phyloP scores from a whole-genome alignment of 1,139 yeast genomes.

The Spencermartinsiella ligniputridi region DNA sequence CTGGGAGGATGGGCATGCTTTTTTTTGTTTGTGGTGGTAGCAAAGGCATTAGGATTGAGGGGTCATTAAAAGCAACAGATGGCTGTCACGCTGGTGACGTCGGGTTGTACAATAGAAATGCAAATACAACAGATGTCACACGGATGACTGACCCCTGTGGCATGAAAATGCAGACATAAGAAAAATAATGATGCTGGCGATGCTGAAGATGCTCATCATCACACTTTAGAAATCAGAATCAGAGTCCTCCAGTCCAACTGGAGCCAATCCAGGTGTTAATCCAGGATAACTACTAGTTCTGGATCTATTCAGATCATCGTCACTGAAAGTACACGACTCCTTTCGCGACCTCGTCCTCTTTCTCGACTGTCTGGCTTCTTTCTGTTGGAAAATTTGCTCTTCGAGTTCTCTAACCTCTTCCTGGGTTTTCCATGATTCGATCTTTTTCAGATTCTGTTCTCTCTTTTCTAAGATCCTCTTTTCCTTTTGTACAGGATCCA shows the following conservation, averaged over 20 bases:
- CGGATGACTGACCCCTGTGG: background rate
- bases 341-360: constrained; percentile 7
- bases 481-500: constrained; percentile 16
- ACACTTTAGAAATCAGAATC: constrained; percentile 19
- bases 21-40: constrained; percentile 20
- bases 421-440: constrained; percentile 16
- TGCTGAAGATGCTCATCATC: too few species aligned
- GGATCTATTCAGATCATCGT: constrained; percentile 10
- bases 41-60: constrained; percentile 18
- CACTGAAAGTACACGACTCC: constrained; percentile 8
- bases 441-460: constrained; percentile 16
- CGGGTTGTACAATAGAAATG: too few species aligned
- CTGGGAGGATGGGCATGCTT: constrained; percentile 22
- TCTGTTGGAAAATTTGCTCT: constrained; percentile 13
- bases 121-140: background rate
- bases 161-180: too few species aligned
- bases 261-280: constrained; percentile 88
- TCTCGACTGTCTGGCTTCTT: constrained; percentile 7
- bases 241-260: constrained; percentile 58
- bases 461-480: constrained; percentile 7
- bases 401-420: constrained; percentile 20
- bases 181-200: too few species aligned
- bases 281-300: constrained; percentile 38
- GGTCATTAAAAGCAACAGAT: background rate
- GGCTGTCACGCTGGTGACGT: too few species aligned